Conservation (phyloP, 139 green algal genomes). For the Tetradesmus lagerheimii region DNA sequence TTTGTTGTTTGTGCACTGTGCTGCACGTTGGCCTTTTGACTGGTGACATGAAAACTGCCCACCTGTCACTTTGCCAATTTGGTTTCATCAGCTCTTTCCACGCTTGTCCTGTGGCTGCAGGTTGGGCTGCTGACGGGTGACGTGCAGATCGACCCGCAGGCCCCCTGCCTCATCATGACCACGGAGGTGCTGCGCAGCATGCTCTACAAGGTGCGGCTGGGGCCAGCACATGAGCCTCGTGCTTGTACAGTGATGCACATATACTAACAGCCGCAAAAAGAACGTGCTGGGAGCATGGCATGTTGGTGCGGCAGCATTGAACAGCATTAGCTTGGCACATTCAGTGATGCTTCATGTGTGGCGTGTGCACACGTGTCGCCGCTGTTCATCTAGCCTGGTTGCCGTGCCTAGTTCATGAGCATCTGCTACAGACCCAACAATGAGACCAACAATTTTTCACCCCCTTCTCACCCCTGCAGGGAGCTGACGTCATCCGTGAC, state of each 20-base stretch:
- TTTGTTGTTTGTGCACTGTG: neutral
- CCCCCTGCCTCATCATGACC: constrained; percentile 97
- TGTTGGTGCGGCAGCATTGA: too few species aligned
- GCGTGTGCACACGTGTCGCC: too few species aligned
- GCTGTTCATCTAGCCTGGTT: too few species aligned
- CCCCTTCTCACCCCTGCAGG: constrained; percentile 50
- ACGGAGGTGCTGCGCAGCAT: constrained; percentile 98
- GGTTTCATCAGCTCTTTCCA: neutral
- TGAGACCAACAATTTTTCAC: constrained; percentile 75
- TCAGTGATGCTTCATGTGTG: too few species aligned
- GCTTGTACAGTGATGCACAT: too few species aligned
- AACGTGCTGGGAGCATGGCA: too few species aligned
- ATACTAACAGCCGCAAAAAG: too few species aligned
- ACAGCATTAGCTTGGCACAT: too few species aligned
- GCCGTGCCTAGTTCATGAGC: too few species aligned
- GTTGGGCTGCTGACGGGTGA: constrained; percentile 97
- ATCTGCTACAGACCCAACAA: too few species aligned
- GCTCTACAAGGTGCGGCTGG: constrained; percentile 91
- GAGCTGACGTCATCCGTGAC: constrained; percentile 93
- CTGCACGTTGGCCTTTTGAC: neutral
- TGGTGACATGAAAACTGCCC: too few species aligned
- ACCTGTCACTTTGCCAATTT: neutral
- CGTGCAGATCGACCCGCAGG: constrained; percentile 90
- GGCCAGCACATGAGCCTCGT: too few species aligned
- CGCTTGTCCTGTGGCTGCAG: constrained; percentile 49